A percentile compares a stretch with the other conserved stretches of the same genome.
These are phyloP conservation scores for Pseudogymnoascus sp. DNA, from an alignment of 2,329 filamentous ascomycete genomes.

Conservation along the genomic window DNA sequence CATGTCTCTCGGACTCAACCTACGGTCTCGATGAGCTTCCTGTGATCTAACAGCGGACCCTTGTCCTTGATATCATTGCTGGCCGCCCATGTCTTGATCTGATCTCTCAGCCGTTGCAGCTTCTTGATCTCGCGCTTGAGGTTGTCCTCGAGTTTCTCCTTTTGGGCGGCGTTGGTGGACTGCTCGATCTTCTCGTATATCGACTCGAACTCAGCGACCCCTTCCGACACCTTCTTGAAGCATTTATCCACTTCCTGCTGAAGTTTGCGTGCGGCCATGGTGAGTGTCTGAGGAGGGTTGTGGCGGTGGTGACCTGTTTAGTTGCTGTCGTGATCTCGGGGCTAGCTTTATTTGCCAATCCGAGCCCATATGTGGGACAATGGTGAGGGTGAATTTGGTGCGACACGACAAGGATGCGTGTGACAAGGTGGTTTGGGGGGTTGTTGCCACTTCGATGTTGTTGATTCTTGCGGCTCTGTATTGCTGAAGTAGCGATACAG, in stretches of 20 bases:
- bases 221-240: conserved; percentile 97
- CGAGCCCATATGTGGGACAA: conserved; percentile 23
- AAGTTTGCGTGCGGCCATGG: conserved; percentile 91
- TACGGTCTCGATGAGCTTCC: conserved; percentile 96
- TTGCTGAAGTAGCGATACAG: conserved; percentile 8
- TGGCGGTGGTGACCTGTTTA: conserved; percentile 14
- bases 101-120: conserved; percentile 90
- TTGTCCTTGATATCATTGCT: conserved; percentile 99
- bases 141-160: conserved; percentile 96
- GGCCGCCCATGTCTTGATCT: conserved; percentile 99
- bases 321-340: conserved; percentile 23
- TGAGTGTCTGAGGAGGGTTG: conserved; percentile 27
- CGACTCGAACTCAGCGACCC: conserved; percentile 81
- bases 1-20: conserved; percentile 14
- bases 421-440: not conserved
- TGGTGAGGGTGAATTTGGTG: not conserved
- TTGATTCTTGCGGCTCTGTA: conserved; percentile 8
- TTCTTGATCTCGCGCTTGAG: conserved; percentile 99
- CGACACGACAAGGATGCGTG: conserved; percentile 9
- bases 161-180: conserved; percentile 86
- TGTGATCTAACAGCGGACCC: conserved; percentile 83
- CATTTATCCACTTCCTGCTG: conserved; percentile 98
- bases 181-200: conserved; percentile 98
- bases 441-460: not conserved
- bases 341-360: conserved; percentile 20